phyloP scores from a whole-genome alignment of 768 basidiomycete species.

The Tylopilus rubrobrunneus region DNA sequence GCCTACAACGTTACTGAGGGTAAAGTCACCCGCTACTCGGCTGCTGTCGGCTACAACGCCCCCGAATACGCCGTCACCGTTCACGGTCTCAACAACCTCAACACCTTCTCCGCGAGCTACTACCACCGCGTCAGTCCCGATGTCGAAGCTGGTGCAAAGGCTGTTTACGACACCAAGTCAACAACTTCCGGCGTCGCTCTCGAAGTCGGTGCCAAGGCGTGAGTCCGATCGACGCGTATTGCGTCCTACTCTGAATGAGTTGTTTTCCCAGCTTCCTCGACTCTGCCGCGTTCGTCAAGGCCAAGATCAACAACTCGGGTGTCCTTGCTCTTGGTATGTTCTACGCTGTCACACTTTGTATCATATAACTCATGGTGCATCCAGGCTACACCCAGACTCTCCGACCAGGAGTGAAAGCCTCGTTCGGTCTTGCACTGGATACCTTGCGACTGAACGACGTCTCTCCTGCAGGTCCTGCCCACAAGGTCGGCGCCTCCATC shows the following conservation, averaged over 20 bases:
- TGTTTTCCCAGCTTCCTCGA: slow-evolving; percentile 63
- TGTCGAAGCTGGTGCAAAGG: slow-evolving; percentile 95
- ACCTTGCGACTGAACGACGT: slow-evolving; percentile 85
- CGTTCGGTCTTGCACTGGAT: slow-evolving; percentile 94
- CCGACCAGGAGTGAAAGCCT: slow-evolving; percentile 88
- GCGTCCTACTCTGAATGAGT: neutral
- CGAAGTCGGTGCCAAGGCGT: slow-evolving; percentile 96
- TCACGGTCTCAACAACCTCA: slow-evolving; percentile 93
- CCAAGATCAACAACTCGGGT: slow-evolving; percentile 97
- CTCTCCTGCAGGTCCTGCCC: slow-evolving; percentile 58
- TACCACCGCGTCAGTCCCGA: slow-evolving; percentile 93
- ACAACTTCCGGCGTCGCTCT: slow-evolving; percentile 82
- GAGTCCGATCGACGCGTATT: slow-evolving; percentile 31
- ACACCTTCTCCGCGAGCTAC: slow-evolving; percentile 92
- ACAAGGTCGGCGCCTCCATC: slow-evolving; percentile 81
- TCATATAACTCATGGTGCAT: slow-evolving; percentile 11
- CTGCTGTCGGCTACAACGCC: slow-evolving; percentile 92
- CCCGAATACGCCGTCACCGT: slow-evolving; percentile 94
- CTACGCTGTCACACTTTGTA: neutral
- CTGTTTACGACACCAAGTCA: slow-evolving; percentile 91
- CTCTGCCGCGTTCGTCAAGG: slow-evolving; percentile 89
- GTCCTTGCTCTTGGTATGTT: slow-evolving; percentile 74
- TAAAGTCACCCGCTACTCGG: slow-evolving; percentile 85
- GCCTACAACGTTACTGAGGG: slow-evolving; percentile 96
- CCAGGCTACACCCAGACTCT: slow-evolving; percentile 89